These are phyloP conservation scores for Myriosclerotinia curreyana DNA, from an alignment of 2,329 filamentous ascomycete genomes.

Conservation along the genomic window DNA sequence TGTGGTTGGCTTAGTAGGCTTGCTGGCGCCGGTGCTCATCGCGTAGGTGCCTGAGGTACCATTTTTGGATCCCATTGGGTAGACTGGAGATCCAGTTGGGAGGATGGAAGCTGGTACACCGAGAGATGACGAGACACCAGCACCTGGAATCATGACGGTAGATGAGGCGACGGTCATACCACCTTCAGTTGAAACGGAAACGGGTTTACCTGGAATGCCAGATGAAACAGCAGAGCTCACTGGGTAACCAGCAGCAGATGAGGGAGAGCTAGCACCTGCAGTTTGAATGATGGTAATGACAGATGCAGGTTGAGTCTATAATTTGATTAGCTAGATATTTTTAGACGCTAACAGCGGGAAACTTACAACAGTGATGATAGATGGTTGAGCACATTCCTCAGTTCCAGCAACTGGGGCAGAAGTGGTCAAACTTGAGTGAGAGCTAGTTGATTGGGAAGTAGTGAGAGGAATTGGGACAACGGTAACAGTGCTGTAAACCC, in stretches of 20 bases:
- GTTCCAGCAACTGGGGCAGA: constrained; percentile 1
- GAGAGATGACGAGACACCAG: not conserved
- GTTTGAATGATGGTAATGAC: constrained; percentile 15
- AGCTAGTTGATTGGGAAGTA: constrained; percentile 1
- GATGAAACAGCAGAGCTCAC: not conserved
- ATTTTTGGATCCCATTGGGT: not conserved
- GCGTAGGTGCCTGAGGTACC: not conserved
- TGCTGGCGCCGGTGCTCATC: not conserved
- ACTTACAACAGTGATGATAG: constrained; percentile 19
- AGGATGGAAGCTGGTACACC: not conserved
- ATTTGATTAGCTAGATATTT: not conserved
- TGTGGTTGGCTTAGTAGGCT: not conserved
- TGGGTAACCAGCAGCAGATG: constrained; percentile 6
- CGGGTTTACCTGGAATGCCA: not conserved
- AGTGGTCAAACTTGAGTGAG: constrained; percentile 2
- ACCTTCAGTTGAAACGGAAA: not conserved
- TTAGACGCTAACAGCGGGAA: not conserved
- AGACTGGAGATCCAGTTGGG: not conserved
- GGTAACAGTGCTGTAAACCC: constrained; percentile 14
- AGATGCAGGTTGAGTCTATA: constrained; percentile 12
- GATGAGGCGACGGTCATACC: not conserved
- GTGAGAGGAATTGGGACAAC: constrained; percentile 14
- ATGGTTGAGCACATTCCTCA: constrained; percentile 17
- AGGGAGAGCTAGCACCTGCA: constrained; percentile 1
- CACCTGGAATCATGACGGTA: not conserved